A percentile compares a stretch with the other conserved stretches of the same genome.
Conservation (phyloP, 345 rosid species). For the Arabidopsis arenosa region DNA sequence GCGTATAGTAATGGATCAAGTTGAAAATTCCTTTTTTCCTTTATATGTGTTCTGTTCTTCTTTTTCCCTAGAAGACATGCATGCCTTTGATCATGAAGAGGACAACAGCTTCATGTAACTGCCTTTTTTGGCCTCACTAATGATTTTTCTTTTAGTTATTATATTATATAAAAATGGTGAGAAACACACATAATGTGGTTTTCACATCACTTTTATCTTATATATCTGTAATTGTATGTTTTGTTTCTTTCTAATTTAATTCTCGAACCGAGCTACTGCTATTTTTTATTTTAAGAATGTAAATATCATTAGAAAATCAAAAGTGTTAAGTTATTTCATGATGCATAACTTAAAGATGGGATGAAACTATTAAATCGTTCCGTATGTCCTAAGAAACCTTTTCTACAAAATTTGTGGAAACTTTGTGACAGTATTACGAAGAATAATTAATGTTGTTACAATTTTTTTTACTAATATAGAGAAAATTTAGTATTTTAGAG, state of each 20-base stretch:
- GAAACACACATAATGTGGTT: constrained; percentile 13
- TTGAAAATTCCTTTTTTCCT: constrained; percentile 26
- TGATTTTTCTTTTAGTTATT: background rate
- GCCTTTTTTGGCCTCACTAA: constrained; percentile 38
- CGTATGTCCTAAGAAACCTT: no score
- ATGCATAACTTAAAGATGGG: no score
- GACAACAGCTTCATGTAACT: constrained; percentile 44
- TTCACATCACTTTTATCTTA: constrained; percentile 10
- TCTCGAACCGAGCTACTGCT: background rate
- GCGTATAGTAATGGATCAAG: constrained; percentile 36
- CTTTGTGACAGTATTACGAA: no score
- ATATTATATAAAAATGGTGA: constrained; percentile 4
- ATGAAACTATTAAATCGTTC: no score
- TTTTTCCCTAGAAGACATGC: constrained; percentile 28
- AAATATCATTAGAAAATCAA: no score
- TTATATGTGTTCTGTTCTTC: constrained; percentile 16
- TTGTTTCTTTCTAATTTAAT: background rate
- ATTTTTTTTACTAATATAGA: no score
- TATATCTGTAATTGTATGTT: background rate
- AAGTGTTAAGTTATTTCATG: no score
- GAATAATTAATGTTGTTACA: no score
- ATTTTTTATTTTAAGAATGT: no score
- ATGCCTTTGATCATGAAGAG: constrained; percentile 41
- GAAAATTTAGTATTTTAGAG: no score
- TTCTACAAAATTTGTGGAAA: no score